Conservation (phyloP, 1,284 basidiomycete genomes). For the Microbotryum lychnidis-dioicae region DNA sequence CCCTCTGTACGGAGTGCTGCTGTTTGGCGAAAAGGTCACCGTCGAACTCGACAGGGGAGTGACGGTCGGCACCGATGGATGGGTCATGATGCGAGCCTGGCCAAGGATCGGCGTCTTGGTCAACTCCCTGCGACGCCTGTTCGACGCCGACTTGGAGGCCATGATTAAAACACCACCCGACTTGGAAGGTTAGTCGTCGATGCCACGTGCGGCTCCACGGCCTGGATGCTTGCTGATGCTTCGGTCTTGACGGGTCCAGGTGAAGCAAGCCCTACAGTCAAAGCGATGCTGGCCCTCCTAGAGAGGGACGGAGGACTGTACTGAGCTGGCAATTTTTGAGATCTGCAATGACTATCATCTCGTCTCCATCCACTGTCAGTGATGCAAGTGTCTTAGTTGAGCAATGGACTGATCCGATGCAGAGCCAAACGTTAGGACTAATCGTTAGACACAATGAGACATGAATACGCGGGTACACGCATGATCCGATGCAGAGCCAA, state of each 20-base stretch:
- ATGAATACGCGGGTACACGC: too few species aligned
- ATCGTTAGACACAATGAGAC: too few species aligned
- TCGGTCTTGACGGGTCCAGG: constrained; percentile 15
- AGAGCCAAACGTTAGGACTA: too few species aligned
- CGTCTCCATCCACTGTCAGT: too few species aligned
- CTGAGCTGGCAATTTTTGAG: background rate
- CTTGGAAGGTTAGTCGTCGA: constrained; percentile 22
- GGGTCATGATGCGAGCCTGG: constrained; percentile 66
- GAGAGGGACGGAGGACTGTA: constrained; percentile 44
- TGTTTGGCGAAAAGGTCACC: constrained; percentile 72
- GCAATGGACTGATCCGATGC: too few species aligned
- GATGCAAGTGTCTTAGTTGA: too few species aligned
- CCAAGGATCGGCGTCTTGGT: constrained; percentile 82
- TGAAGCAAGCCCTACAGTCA: constrained; percentile 46
- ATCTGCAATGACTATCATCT: background rate
- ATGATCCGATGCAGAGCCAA: too few species aligned
- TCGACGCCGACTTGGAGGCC: constrained; percentile 60
- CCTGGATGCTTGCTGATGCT: constrained; percentile 10
- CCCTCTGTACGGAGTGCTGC: constrained; percentile 71
- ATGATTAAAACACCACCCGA: constrained; percentile 43
- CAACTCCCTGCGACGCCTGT: constrained; percentile 70
- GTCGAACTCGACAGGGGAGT: constrained; percentile 69
- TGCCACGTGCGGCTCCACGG: too few species aligned
- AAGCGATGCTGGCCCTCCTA: constrained; percentile 63
- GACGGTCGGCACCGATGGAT: constrained; percentile 45